Base-by-base conservation (phyloP, 768 basidiomycete species). In the Mycena latifolia region DNA sequence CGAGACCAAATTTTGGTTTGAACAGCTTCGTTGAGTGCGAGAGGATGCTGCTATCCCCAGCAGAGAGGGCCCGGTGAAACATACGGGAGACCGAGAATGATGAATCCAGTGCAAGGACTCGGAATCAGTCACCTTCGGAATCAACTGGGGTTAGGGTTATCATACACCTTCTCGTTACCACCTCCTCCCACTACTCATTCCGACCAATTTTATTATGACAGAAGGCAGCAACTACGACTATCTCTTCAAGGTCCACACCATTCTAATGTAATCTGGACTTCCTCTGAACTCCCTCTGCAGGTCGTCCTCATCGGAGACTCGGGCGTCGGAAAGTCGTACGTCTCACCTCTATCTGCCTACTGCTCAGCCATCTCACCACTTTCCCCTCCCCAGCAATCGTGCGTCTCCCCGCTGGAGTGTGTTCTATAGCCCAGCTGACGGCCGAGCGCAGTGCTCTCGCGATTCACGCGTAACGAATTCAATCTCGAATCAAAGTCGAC, bases 381-480 rank as follows among this genome's bases (percentile, higher is more conserved):
- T 17, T 24, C 37, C 29, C 22, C 22, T n/a, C 39, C 24, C 41
- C 69, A 80, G 80, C 66, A 80, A 82, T 63, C 66, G 80, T 81
- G 75, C 22, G 78, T 66, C 17, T 29, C 52, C 24, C 7, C 29
- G n/a, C 22, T 50, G 51, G 43, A 12, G 56, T 12, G 54, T 25
- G 29, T 17, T 46, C 17, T 24, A 31, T 11, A 22, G 24, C 33
- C 33, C 33, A 39, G 18, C 63, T 53, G 11, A 53, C 45, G 35
- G 25, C 55, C 68, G 55, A 41, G 60, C 47, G 47, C 77, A 99
- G 98, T 99, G 81, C 96, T 99, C 78, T 97, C 96, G 82, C 95
- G 98, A 76, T 99, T 99, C 89, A 99, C 98, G 71, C 91, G 96
- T 73, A 98, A 98, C 77, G 96, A 99, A 81, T 99, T 99, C 89